Conservation (phyloP, 2,329 filamentous ascomycete genomes). For the Epichloe gansuensis region DNA sequence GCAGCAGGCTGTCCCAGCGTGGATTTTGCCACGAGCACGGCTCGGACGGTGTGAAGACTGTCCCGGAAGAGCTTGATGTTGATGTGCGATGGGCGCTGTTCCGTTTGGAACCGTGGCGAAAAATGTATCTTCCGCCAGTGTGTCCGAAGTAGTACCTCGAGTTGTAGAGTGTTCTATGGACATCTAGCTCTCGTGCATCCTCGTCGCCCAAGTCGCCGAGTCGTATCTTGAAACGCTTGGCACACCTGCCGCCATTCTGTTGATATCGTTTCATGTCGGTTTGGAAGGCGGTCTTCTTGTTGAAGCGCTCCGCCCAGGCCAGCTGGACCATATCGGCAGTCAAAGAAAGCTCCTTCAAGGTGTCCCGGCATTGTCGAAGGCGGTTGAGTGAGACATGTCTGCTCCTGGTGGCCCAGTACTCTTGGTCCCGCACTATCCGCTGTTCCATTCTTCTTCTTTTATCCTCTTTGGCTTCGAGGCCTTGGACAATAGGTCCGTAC, state of each 20-base stretch:
- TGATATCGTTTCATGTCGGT: too few relatives aligned
- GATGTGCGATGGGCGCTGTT: too few relatives aligned
- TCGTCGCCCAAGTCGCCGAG: not conserved
- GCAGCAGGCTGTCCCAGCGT: not conserved
- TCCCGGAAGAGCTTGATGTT: too few relatives aligned
- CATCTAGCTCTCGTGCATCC: not conserved
- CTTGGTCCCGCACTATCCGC: not conserved
- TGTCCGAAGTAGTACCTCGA: slow-evolving; percentile 15
- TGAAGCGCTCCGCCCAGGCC: not conserved
- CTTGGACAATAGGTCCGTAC: slow-evolving; percentile 1
- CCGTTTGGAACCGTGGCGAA: slow-evolving; percentile 8
- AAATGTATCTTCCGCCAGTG: slow-evolving; percentile 15
- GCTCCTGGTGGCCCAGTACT: not conserved
- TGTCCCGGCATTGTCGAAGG: not conserved
- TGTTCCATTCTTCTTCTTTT: not conserved
- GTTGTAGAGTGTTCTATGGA: not conserved
- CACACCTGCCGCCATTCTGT: too few relatives aligned
- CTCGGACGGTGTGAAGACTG: not conserved
- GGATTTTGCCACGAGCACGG: not conserved
- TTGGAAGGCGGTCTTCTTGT: not conserved
- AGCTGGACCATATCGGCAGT: not conserved
- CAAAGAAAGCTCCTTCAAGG: not conserved
- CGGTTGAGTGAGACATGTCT: not conserved
- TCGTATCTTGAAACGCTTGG: not conserved
- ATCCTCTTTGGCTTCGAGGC: not conserved